Evolutionary conservation across 1,284 basidiomycete species (phyloP), one percentile per base, ranked within the genome.

Genomic region (Porphyrellus sp.): DNA sequence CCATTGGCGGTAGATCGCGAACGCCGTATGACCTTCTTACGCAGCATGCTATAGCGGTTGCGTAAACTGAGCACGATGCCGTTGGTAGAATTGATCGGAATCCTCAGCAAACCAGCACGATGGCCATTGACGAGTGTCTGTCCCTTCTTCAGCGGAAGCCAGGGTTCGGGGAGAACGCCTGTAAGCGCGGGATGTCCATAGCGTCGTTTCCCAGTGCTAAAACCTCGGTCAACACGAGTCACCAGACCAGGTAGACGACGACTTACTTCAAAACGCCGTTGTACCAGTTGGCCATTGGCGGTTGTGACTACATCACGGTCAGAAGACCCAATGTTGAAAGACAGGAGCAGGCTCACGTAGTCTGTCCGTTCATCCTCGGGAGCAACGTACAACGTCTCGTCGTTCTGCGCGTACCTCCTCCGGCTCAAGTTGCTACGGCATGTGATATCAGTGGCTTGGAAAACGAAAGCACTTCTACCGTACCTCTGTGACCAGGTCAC

Each of bases 271-370:
- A 76, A 9, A 96, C 91, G 0, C 93, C 93, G 43, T 78, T 80
- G 65, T 93, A 96, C 82, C 91, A 94, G 63, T 91, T 91, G 12
- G 89, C 86, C 91, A 97, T 93, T 0, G 94, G 93, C 0, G 93
- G 93, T 70, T 97, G 94, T 0, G 90, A 93, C 86, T 92, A 59
- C 0, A 56, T 27, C 43, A 23, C 35, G 3, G 25, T 69, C 46
- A 62, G 53, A 18, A 21, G n/a, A 46, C 1, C 34, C 3, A 11
- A 40, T 40, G 12, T 20, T 7, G 28, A 58, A 54, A 30, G 37
- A n/a, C n/a, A 37, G 24, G n/a, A 7, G 5, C 37, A 2, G 13
- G 18, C 84, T 55, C 59, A 89, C 89, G 69, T 94, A 97, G 72
- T 97, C 92, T 13, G 93, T 97, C 30, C 87, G 77, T 54, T 89